These are phyloP conservation scores for Talaromyces sp. DNA, from an alignment of 2,329 filamentous ascomycete genomes.

Conservation along the genomic window DNA sequence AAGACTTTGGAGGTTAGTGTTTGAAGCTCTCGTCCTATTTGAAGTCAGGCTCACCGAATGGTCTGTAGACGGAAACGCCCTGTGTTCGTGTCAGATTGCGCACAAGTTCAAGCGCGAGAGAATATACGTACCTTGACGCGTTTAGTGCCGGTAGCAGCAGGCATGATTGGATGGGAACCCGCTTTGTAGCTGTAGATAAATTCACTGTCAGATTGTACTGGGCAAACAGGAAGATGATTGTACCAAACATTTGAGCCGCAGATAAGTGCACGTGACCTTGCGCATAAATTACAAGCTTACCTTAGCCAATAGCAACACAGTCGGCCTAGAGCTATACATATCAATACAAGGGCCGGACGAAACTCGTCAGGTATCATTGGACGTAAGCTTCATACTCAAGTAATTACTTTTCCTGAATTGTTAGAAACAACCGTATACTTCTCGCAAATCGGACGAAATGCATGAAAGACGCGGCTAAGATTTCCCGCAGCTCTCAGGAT, in stretches of 20 bases:
- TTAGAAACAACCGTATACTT: too few species aligned
- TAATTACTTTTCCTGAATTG: too few species aligned
- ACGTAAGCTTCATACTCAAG: not conserved
- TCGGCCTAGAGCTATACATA: not conserved
- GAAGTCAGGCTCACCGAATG: slow-evolving; percentile 39
- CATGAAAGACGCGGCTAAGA: too few species aligned
- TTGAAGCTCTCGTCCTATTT: not conserved
- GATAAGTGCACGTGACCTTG: not conserved
- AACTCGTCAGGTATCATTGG: not conserved
- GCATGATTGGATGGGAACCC: slow-evolving; percentile 39
- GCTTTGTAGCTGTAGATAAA: not conserved
- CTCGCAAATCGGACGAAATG: too few species aligned
- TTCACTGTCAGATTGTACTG: not conserved
- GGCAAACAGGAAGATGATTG: not conserved
- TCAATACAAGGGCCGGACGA: not conserved
- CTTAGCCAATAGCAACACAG: not conserved
- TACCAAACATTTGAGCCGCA: not conserved
- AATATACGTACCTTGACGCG: slow-evolving; percentile 47
- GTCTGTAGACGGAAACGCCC: slow-evolving; percentile 48
- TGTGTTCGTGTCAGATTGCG: slow-evolving; percentile 27
- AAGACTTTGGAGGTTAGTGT: slow-evolving; percentile 54
- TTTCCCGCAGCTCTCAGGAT: too few species aligned
- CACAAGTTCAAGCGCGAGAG: not conserved
- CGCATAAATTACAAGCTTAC: not conserved
- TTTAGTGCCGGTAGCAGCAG: slow-evolving; percentile 53